These are phyloP conservation scores for Yamadazyma mexicana DNA, from an alignment of 1,139 yeast genomes.

Conservation along the genomic window DNA sequence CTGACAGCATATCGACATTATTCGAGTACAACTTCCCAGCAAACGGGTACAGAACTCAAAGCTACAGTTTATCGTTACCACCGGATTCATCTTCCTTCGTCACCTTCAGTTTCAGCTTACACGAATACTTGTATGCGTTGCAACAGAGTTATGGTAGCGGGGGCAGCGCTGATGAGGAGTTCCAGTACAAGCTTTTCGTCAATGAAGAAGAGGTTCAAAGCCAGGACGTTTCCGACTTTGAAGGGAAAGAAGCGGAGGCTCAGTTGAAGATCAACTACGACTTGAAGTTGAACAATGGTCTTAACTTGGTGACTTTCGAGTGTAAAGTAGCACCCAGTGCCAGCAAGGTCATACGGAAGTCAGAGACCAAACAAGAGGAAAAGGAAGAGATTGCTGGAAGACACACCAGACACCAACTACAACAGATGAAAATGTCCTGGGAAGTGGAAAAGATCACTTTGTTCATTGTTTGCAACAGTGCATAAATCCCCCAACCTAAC, in stretches of 20 bases:
- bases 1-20: constrained; percentile 25
- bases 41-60: constrained; percentile 42
- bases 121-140: constrained; percentile 37
- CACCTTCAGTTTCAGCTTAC: constrained; percentile 45
- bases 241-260: constrained; percentile 10
- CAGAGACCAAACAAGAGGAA: constrained; percentile 21
- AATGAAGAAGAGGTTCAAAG: constrained; percentile 50
- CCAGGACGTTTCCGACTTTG: constrained; percentile 38
- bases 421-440: constrained; percentile 49
- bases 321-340: constrained; percentile 45
- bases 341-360: constrained; percentile 33
- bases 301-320: constrained; percentile 48
- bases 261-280: constrained; percentile 45
- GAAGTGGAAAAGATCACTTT: constrained; percentile 46
- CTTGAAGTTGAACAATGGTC: constrained; percentile 48
- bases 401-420: constrained; percentile 50
- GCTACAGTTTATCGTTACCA: constrained; percentile 46
- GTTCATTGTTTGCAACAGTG: constrained; percentile 26
- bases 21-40: constrained; percentile 50
- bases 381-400: constrained; percentile 36
- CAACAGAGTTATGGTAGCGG: constrained; percentile 31
- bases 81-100: constrained; percentile 44
- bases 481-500: constrained; percentile 4
- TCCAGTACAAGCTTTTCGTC: constrained; percentile 43
- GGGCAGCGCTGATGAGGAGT: constrained; percentile 37